These are phyloP conservation scores for Centrapalus pauciflorus DNA, from an alignment of 129 eudicot species.

Conservation along the genomic window DNA sequence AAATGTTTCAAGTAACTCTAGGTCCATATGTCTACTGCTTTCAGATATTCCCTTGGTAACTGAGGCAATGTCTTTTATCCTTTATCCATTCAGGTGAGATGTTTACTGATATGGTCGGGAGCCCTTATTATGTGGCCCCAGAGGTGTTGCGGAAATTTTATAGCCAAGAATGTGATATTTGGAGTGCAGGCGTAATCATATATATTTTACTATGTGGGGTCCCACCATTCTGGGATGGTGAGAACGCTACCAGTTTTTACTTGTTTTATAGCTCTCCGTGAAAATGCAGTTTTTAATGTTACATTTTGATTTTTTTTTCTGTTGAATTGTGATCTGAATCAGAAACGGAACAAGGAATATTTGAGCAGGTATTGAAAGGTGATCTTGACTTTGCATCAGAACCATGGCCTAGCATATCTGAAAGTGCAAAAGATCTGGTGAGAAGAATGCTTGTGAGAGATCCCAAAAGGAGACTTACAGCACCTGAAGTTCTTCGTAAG, in stretches of 20 bases:
- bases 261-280: neutral
- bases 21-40: too few species aligned
- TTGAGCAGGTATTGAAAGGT: constrained; percentile 90
- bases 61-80: constrained; percentile 14
- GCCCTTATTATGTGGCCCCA: constrained; percentile 97
- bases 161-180: constrained; percentile 93
- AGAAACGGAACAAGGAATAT: constrained; percentile 97
- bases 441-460: constrained; percentile 90
- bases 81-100: constrained; percentile 57
- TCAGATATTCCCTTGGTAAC: too few species aligned
- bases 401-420: constrained; percentile 96
- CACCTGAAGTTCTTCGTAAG: constrained; percentile 91
- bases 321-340: constrained; percentile 32
- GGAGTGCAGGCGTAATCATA: constrained; percentile 98
- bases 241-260: constrained; percentile 20
- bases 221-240: constrained; percentile 99
- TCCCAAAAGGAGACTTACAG: constrained; percentile 77
- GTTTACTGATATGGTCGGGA: constrained; percentile 88
- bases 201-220: constrained; percentile 88
- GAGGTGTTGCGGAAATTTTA: constrained; percentile 77
- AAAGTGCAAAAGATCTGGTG: constrained; percentile 89
- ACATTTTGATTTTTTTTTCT: constrained; percentile 20
- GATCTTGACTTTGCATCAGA: constrained; percentile 91
- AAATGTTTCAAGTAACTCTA: too few species aligned
- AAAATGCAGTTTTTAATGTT: neutral